Percentiles rank a stretch among this genome's conserved stretches.
phyloP scores from a whole-genome alignment of 2,329 filamentous ascomycete genomes.

The Periconia sp. region DNA sequence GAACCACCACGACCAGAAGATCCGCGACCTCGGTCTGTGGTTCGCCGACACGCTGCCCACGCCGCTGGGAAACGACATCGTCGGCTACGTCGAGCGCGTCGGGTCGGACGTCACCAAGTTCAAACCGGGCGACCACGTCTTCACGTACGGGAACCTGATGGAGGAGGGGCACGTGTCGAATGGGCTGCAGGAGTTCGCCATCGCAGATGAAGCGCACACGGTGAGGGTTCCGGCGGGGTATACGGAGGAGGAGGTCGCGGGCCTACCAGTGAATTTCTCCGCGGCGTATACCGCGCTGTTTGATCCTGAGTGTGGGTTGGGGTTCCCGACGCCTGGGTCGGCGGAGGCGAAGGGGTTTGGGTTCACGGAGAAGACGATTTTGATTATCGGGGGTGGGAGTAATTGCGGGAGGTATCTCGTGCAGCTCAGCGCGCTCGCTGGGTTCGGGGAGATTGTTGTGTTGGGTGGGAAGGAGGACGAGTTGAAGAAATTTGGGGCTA shows the following conservation, averaged over 20 bases:
- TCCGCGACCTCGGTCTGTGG: slow-evolving; percentile 42
- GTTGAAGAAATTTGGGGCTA: slow-evolving; percentile 43
- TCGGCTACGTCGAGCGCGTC: slow-evolving; percentile 51
- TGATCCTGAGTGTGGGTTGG: slow-evolving; percentile 16
- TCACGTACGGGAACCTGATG: slow-evolving; percentile 43
- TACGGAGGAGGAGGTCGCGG: slow-evolving; percentile 41
- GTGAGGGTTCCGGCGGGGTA: slow-evolving; percentile 39
- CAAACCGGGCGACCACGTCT: slow-evolving; percentile 59
- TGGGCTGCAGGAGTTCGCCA: slow-evolving; percentile 45
- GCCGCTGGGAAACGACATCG: slow-evolving; percentile 47
- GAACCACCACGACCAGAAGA: slow-evolving; percentile 46
- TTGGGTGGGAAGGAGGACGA: slow-evolving; percentile 35
- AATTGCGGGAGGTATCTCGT: slow-evolving; percentile 39
- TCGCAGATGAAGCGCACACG: slow-evolving; percentile 31
- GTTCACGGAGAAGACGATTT: slow-evolving; percentile 21
- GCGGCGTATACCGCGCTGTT: slow-evolving; percentile 42
- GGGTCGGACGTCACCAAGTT: slow-evolving; percentile 57
- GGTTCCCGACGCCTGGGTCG: slow-evolving; percentile 31
- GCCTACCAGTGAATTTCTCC: slow-evolving; percentile 42
- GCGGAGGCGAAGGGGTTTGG: slow-evolving; percentile 20
- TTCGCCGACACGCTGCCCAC: slow-evolving; percentile 35
- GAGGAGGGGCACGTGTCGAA: slow-evolving; percentile 2
- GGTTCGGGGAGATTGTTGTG: slow-evolving; percentile 45
- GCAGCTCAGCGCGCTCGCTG: slow-evolving; percentile 39
- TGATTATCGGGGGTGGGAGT: slow-evolving; percentile 41